Evolutionary conservation across 176 grass and related monocot species (phyloP), one percentile per base, ranked within the genome.

Genomic region (Poa annua): DNA sequence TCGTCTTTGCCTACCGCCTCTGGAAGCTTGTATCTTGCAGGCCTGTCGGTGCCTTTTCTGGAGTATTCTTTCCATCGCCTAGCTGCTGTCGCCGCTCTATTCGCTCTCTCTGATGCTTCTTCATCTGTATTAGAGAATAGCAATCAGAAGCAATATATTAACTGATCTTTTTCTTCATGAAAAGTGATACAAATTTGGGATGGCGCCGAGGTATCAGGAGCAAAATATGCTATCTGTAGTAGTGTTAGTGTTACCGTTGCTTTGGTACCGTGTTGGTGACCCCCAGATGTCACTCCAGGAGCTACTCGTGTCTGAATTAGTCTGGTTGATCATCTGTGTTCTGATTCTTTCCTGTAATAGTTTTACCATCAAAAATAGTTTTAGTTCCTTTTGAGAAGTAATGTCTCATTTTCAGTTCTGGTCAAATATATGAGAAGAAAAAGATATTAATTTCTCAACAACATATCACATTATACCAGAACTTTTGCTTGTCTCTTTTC

Each of bases 11-110:
- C 78, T 33, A 86, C 75, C 21, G 89, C 69, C 83, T 98, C 96
- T 7, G 93, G 93, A 92, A 98, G 96, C 45, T 87, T 93, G 82
- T 88, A 81, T 13, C 77, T 88, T 0, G 93, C 89, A 56, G 80
- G 81, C 66, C 51, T 87, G 75, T 92, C 83, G 1, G 83, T 22
- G 0, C 96, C 88, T 80, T 80, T 90, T 65, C 91, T 95, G 2
- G 96, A 98, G 91, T 93, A 98, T 24, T 95, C 91, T 87, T 89
- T 81, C 96, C 96, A 98, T 75, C 91, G 85, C 74, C 85, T 90
- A 14, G 96, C 87, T 34, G 96, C 96, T 1, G 66, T 88, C 1
- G 89, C 96, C 4, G 96, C 86, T 87, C 85, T 93, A 19, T 88
- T 95, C 3, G 85, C 88, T 41, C 92, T 91, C 82, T 95, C 92